Evolutionary conservation across 768 basidiomycete genomes (phyloP), one percentile per base, ranked within the genome.

Genomic region (Termitomyces sp.): DNA sequence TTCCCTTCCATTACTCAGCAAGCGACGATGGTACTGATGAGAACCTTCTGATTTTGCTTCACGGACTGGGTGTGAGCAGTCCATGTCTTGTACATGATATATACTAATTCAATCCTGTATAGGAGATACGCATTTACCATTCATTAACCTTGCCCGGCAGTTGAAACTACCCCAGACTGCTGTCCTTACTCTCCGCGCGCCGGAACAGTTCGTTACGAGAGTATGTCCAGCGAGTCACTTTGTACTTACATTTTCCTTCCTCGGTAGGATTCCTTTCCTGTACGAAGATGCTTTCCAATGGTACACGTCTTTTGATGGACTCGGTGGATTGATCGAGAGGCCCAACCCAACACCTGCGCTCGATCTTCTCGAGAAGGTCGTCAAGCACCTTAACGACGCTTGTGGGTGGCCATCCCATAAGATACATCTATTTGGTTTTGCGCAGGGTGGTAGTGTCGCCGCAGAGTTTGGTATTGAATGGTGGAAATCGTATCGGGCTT

Each of bases 131-230:
- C 84, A 87, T 56, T 45, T 72, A 2, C 90, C 92, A 1, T 96
- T 97, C 66, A 74, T 77, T 32, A 83, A 83, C 51, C 80, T 97
- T 6, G 92, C 84, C 10, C 75, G 74, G 21, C 79, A 81, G 10
- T 69, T 97, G 45, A 88, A 83, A 60, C 80, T 97, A n/a, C 94
- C 93, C 0, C 93, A 95, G 66, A 96, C 94, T 0, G 91, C 93
- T 2, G 76, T 83, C 1, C 80, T 96, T n/a, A 80, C 90, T 1
- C 66, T 96, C 10, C 83, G 88, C 46, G 93, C 87, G 2, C 87
- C 92, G 17, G 81, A 87, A 62, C 83, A 81, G 87, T 90, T 69
- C 60, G 80, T 72, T 11, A 37, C n/a, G 17, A 40, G 48, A 38
- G 56, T 15, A 34, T 30, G 2, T 21, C 44, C 32, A 38, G 5